These are phyloP conservation scores for Talaromyces atroroseus DNA, from an alignment of 2,329 filamentous ascomycete genomes.

Conservation along the genomic window DNA sequence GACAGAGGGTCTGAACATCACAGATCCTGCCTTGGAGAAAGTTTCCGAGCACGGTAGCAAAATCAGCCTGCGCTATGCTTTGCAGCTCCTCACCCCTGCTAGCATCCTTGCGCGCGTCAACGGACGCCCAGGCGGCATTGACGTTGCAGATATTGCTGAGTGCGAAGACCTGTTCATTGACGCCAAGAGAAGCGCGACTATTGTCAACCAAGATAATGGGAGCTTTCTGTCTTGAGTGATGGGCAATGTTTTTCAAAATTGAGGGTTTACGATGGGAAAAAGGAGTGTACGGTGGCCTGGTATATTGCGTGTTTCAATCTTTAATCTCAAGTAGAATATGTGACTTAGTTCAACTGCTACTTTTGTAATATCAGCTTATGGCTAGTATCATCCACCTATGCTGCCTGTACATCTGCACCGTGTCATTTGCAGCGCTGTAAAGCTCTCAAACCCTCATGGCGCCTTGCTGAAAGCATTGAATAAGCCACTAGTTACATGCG, in stretches of 20 bases:
- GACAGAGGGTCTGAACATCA: constrained; percentile 73
- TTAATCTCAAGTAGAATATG: constrained; percentile 1
- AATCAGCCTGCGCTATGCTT: constrained; percentile 84
- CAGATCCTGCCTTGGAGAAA: constrained; percentile 78
- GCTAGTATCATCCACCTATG: background rate
- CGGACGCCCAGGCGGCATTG: constrained; percentile 65
- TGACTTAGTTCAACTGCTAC: background rate
- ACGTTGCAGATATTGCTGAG: constrained; percentile 70
- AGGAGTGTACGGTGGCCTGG: constrained; percentile 7
- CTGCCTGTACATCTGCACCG: too few species aligned
- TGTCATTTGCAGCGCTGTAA: too few species aligned
- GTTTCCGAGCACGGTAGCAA: constrained; percentile 80
- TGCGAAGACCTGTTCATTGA: constrained; percentile 82
- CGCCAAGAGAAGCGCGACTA: constrained; percentile 67
- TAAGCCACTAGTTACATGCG: background rate
- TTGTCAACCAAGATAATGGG: constrained; percentile 60
- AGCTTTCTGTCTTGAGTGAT: constrained; percentile 57
- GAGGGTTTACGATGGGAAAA: background rate
- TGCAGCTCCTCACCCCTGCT: constrained; percentile 84
- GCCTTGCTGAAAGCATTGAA: too few species aligned
- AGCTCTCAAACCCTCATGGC: background rate
- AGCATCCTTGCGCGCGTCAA: constrained; percentile 86
- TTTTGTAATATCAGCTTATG: background rate
- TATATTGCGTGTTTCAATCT: constrained; percentile 2
- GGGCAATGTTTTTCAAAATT: background rate